A percentile compares a stretch with the other conserved stretches of the same genome.
phyloP scores from a whole-genome alignment of 2,329 filamentous ascomycete species.

The Xylaria multiplex region DNA sequence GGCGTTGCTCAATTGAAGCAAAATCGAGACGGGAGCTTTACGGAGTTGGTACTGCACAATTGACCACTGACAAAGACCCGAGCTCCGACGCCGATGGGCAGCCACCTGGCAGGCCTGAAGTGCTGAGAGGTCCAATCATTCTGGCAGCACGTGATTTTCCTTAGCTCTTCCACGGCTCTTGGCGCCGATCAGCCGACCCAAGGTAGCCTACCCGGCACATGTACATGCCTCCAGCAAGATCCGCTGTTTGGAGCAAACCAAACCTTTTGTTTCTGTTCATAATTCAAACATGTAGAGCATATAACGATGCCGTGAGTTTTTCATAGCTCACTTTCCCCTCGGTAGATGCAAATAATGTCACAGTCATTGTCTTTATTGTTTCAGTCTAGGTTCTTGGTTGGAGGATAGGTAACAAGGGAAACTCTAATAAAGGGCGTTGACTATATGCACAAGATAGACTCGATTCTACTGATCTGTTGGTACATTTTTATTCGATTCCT shows the following conservation, averaged over 20 bases:
- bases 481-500: slow-evolving; percentile 52
- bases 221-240: too few relatives aligned
- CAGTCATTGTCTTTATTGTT: neutral
- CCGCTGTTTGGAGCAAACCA: too few relatives aligned
- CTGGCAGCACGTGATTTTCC: slow-evolving; percentile 26
- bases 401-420: slow-evolving; percentile 30
- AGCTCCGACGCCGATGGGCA: slow-evolving; percentile 21
- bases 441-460: slow-evolving; percentile 58
- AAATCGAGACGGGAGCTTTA: slow-evolving; percentile 42
- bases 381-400: neutral
- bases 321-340: neutral
- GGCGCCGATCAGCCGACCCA: too few relatives aligned
- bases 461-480: slow-evolving; percentile 56
- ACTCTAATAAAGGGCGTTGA: slow-evolving; percentile 55
- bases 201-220: too few relatives aligned
- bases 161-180: neutral
- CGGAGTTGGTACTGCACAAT: slow-evolving; percentile 28
- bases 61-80: slow-evolving; percentile 24
- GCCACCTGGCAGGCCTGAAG: slow-evolving; percentile 29
- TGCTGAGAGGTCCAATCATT: neutral
- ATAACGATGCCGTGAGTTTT: too few relatives aligned
- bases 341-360: slow-evolving; percentile 3
- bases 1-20: slow-evolving; percentile 48
- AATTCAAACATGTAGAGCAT: too few relatives aligned
- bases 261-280: too few relatives aligned